Percentiles rank a stretch among this genome's conserved stretches.
These are phyloP conservation scores for Metschnikowia colocasiae DNA, from an alignment of 805 yeast species.

Conservation along the genomic window DNA sequence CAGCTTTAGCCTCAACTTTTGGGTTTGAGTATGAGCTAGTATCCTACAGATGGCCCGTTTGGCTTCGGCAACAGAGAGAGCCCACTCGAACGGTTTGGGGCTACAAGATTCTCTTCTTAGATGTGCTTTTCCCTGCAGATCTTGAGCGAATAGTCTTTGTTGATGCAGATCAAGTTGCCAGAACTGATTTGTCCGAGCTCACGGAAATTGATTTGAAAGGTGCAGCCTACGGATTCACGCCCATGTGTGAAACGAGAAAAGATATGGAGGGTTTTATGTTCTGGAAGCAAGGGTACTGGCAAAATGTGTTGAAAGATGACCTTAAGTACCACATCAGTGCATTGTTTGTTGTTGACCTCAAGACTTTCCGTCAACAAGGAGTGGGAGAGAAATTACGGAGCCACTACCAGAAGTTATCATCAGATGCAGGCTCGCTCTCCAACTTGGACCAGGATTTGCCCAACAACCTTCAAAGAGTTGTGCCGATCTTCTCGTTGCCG, in stretches of 20 bases:
- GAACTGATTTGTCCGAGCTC: conserved; percentile 69
- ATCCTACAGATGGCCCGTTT: conserved; percentile 89
- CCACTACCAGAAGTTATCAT: conserved; percentile 78
- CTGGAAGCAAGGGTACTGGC: conserved; percentile 96
- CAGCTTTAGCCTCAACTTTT: conserved; percentile 51
- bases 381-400: conserved; percentile 81
- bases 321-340: conserved; percentile 81
- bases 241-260: conserved; percentile 76
- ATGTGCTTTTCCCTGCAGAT: conserved; percentile 78
- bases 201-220: conserved; percentile 67
- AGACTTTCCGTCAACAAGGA: conserved; percentile 54
- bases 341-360: conserved; percentile 73
- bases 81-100: conserved; percentile 84
- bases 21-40: conserved; percentile 72
- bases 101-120: conserved; percentile 80
- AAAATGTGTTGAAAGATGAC: conserved; percentile 51
- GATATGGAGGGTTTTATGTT: conserved; percentile 85
- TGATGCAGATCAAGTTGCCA: conserved; percentile 79
- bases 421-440: conserved; percentile 73
- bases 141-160: conserved; percentile 76
- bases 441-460: conserved; percentile 92
- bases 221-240: conserved; percentile 82
- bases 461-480: conserved; percentile 68
- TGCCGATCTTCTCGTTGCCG: conserved; percentile 70
- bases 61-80: conserved; percentile 79